Evolutionary conservation across 1,139 yeast genomes (phyloP), one percentile per base, ranked within the genome.

Genomic region (Magnusiomyces clavatus): DNA sequence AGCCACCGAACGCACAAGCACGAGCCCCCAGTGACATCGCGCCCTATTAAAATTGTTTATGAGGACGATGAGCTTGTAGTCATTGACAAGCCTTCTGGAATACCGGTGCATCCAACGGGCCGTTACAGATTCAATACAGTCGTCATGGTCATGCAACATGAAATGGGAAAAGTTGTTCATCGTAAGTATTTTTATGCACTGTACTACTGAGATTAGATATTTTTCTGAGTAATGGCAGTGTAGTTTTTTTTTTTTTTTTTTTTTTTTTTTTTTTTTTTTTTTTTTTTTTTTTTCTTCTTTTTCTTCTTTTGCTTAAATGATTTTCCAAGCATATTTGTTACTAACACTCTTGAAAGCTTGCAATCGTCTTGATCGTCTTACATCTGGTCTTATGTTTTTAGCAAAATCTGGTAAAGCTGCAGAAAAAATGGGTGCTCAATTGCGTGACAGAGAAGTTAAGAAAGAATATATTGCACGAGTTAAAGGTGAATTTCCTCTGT

Each of bases 91-190:
- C 98, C 99, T 0, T 79, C 95, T 2, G 97, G 98, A 0, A 79
- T 92, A 3, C 97, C 99, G 0, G 97, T 85, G 1, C 98, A 92
- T 66, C 98, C 99, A 1, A 86, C 97, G 0, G 99, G 98, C 0
- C 73, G 97, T 54, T 92, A 83, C 69, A 73, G 95, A 55, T 88
- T 80, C 69, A 92, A 92, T 65, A 81, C 96, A 0, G 80, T 90
- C 14, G 87, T 95, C n/a, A 86, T 84, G 65, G 81, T 88, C 17
- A 69, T 90, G 57, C 82, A 85, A 64, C 81, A 79, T 52, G 90
- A 88, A 56, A 65, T 73, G 51, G 83, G 83, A 0, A 72, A 74
- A 46, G 69, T 71, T 1, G 92, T 82, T 0, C 95, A 88, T 64
- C 96, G 68, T 64, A 53, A 52, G 68, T 62, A 17, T 42, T 37